Evolutionary conservation across 257 asterid species (phyloP).

Genomic region (Cordia subcordata): DNA sequence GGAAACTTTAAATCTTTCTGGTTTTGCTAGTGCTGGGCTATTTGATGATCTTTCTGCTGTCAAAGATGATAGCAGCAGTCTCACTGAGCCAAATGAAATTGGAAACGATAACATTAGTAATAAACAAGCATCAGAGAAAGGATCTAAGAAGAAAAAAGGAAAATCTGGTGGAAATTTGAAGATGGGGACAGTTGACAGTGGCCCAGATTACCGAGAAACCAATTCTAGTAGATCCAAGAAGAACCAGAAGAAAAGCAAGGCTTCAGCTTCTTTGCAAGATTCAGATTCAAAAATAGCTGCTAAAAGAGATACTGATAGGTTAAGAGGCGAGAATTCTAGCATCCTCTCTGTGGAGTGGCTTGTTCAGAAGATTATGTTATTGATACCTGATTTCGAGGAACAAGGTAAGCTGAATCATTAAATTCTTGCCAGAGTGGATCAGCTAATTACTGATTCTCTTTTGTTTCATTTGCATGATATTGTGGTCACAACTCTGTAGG

Average conservation of each 20-base stretch:
- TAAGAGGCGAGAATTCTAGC: conserved; percentile 45
- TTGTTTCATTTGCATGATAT: conserved; percentile 4
- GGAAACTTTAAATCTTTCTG: conserved; percentile 51
- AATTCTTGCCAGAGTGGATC: conserved; percentile 1
- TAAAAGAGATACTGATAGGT: conserved; percentile 55
- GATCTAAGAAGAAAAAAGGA: conserved; percentile 82
- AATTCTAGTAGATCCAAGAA: conserved; percentile 66
- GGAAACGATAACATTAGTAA: conserved; percentile 44
- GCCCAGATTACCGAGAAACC: conserved; percentile 51
- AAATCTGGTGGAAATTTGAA: conserved; percentile 62
- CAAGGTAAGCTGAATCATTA: conserved; percentile 42
- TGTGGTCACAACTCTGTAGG: conserved; percentile 32
- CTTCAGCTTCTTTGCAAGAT: conserved; percentile 41
- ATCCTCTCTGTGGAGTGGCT: conserved; percentile 73
- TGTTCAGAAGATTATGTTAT: conserved; percentile 53
- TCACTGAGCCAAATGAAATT: conserved; percentile 51
- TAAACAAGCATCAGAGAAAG: conserved; percentile 63
- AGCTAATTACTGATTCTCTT: conserved; percentile 6
- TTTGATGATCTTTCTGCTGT: conserved; percentile 29
- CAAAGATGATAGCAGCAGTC: conserved; percentile 45
- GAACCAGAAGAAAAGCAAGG: conserved; percentile 73
- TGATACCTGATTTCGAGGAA: conserved; percentile 86
- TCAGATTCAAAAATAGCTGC: conserved; percentile 57
- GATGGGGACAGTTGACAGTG: conserved; percentile 51
- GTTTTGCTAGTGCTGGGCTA: conserved; percentile 32